Evolutionary conservation across 2,329 filamentous ascomycete genomes (phyloP).

Genomic region (Alternaria rosae): DNA sequence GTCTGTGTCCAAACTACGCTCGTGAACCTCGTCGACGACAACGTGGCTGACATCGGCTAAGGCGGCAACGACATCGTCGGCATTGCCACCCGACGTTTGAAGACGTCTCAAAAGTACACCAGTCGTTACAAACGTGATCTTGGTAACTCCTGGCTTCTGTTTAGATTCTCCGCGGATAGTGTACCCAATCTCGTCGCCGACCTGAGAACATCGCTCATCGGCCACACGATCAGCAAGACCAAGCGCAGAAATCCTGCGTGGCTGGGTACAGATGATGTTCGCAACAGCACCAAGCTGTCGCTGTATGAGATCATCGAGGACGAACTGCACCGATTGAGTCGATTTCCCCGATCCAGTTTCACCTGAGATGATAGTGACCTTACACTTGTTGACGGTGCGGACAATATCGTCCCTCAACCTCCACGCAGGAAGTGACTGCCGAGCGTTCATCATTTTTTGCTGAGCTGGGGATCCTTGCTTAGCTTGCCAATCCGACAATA

Average conservation of each 20-base stretch:
- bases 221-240: slow-evolving; percentile 93
- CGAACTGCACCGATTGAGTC: slow-evolving; percentile 94
- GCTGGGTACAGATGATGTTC: slow-evolving; percentile 96
- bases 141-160: slow-evolving; percentile 72
- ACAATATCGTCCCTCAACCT: slow-evolving; percentile 79
- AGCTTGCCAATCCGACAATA: slow-evolving; percentile 70
- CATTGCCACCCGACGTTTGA: slow-evolving; percentile 84
- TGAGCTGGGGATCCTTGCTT: slow-evolving; percentile 71
- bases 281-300: slow-evolving; percentile 75
- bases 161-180: slow-evolving; percentile 90
- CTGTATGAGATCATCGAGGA: slow-evolving; percentile 88
- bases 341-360: slow-evolving; percentile 98
- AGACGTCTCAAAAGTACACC: slow-evolving; percentile 88
- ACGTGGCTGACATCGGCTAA: slow-evolving; percentile 92
- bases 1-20: slow-evolving; percentile 92
- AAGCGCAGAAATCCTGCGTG: slow-evolving; percentile 90
- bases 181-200: slow-evolving; percentile 91
- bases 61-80: slow-evolving; percentile 80
- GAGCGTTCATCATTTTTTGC: slow-evolving; percentile 75
- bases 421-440: slow-evolving; percentile 87
- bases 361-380: slow-evolving; percentile 95
- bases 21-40: slow-evolving; percentile 95
- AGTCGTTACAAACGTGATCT: slow-evolving; percentile 94
- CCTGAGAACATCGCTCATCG: slow-evolving; percentile 81
- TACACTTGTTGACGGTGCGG: slow-evolving; percentile 73